Base-by-base conservation (phyloP, 176 grass and related monocot species). In the Zoysia pacifica region DNA sequence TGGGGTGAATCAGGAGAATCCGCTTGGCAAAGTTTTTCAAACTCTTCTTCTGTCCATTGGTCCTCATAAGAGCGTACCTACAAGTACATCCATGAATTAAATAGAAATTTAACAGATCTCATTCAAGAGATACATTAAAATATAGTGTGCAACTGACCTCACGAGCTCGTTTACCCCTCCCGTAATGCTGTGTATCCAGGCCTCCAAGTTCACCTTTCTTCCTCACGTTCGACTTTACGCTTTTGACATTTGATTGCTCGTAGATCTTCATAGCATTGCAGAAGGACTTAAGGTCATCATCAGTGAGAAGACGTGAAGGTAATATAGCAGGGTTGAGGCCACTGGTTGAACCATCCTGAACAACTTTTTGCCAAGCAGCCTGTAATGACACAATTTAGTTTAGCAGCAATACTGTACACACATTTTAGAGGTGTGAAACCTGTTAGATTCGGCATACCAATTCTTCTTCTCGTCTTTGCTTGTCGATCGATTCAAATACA, bases 11-110 rank as follows among this genome's bases (percentile, higher is more conserved):
- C 86, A 9, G 96, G 88, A 75, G 96, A 80, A 79, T 95, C 96
- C 68, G 39, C 92, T 79, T 99, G 92, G 82, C 96, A 99, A 87
- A 99, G 96, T 72, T 99, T 99, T 83, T 99, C 96, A 72, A 99
- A 99, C 74, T 99, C 96, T 93, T 99, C 96, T 86, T 99, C 96
- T 13, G 96, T 95, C 96, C 92, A 99, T 69, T 99, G 96, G 73
- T 99, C 96, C 81, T 94, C 96, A 69, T 99, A 99, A 71, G 92
- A 99, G 45, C 96, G 92, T 58, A 99, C 96, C 96, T 99, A 79
- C 20, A 80, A 62, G 71, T 40, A 86, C 64, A 79, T 67, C 5
- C 72, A 49, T 28, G 15, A 74, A 71, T 87, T 70, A 87, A 19
- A 74, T 54, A 82, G 39, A 48, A 54, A 75, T 70, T 47, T 47